Evolutionary conservation across 805 yeast genomes (phyloP).

Genomic region (Yamadazyma laniorum): DNA sequence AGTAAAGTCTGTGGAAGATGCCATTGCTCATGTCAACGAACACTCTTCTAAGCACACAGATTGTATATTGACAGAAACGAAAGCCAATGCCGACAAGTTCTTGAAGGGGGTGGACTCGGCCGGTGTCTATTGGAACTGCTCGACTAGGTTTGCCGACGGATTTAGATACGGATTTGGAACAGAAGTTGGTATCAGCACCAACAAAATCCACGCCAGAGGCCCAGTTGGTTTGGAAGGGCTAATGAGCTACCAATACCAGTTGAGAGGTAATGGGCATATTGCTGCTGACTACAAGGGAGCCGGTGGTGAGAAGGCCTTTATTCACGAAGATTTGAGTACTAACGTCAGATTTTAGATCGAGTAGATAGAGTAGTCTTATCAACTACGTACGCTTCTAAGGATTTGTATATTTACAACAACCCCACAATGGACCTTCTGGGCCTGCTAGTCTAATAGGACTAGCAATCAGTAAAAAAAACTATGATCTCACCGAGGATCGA

Average conservation of each 20-base stretch:
- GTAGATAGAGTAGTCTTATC: too few relatives aligned
- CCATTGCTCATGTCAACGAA: conserved; percentile 80
- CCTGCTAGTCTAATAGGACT: too few relatives aligned
- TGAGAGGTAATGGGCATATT: conserved; percentile 89
- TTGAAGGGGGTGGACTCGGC: conserved; percentile 88
- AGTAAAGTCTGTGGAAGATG: conserved; percentile 59
- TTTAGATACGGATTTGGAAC: conserved; percentile 98
- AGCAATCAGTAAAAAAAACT: too few relatives aligned
- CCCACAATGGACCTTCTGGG: too few relatives aligned
- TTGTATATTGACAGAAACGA: conserved; percentile 77
- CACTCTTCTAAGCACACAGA: conserved; percentile 98
- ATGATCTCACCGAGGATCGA: conserved; percentile 31
- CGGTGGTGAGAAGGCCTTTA: conserved; percentile 78
- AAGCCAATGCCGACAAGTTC: conserved; percentile 70
- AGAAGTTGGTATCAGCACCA: conserved; percentile 96
- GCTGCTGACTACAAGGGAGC: conserved; percentile 91
- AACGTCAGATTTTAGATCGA: conserved; percentile 2
- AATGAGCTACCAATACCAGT: conserved; percentile 91
- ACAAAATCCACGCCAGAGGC: conserved; percentile 96
- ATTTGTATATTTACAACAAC: too few relatives aligned
- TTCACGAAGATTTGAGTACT: conserved; percentile 48
- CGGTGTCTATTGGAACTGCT: conserved; percentile 97
- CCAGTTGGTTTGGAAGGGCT: conserved; percentile 98
- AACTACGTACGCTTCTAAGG: too few relatives aligned
- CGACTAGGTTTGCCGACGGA: conserved; percentile 97